Evolutionary conservation across 2,329 filamentous ascomycete species (phyloP), one percentile per base, ranked within the genome.

Genomic region (Verticillium albo-atrum): DNA sequence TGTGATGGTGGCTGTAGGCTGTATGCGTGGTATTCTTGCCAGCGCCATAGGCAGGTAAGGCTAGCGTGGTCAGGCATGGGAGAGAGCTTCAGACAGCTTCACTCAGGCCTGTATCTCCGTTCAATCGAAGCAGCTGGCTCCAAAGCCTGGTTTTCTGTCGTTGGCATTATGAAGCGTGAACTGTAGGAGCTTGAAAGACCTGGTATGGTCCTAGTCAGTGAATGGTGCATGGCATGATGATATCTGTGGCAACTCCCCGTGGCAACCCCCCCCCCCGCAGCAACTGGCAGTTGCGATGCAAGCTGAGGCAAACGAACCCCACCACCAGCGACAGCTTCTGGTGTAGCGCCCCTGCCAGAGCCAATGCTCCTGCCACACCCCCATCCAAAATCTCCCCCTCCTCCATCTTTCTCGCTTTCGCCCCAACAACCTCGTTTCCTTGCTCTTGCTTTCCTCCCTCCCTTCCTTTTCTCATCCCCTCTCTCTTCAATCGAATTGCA

Each of bases 381-480:
- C 42, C 42, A 25, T 6, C 42, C 42, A 23, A 23, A 50, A 50
- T 23, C 42, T 50, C 42, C 20, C 20, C 25, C 20, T 50, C 30
- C 30, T 50, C 20, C 42, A 23, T 23, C n/a, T 50, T 23, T 37
- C 35, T 15, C n/a, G n/a, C n/a, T n/a, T n/a, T n/a, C n/a, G n/a
- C n/a, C 35, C 35, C 35, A 37, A 37, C 35, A 25, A 25, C 12
- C 47, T 25, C 47, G 3, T 25, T 27, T 51, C 55, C n/a, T n/a
- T n/a, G n/a, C n/a, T n/a, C 62, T 37, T 54, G 60, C 56, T 55
- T 61, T 59, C 55, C 25, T 54, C 42, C 32, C 58, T 26, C 54
- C 50, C 42, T 52, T 47, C 20, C 28, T 25, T 55, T 56, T 23
- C 15, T 15, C 23, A 20, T 34, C 26, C 26, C 32, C 55, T 55